These are phyloP conservation scores for Sherardia arvensis DNA, from an alignment of 257 asterid species.

Conservation along the genomic window DNA sequence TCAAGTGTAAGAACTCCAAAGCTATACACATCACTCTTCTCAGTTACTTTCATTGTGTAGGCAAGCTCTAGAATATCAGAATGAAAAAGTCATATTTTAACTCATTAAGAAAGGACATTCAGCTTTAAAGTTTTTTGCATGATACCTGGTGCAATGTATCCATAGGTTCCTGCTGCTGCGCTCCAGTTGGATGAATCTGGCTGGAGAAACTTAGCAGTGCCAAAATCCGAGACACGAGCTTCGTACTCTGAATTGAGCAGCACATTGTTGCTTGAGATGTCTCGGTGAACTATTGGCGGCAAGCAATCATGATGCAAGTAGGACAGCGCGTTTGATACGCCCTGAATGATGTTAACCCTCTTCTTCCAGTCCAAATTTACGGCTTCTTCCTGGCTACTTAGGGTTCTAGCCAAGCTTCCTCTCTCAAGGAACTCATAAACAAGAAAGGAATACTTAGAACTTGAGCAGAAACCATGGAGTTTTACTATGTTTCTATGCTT, in stretches of 20 bases:
- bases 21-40: slow-evolving; percentile 33
- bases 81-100: neutral
- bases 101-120: slow-evolving; percentile 21
- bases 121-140: neutral
- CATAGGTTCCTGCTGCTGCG: slow-evolving; percentile 26
- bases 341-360: slow-evolving; percentile 21
- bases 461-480: slow-evolving; percentile 28
- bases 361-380: slow-evolving; percentile 19
- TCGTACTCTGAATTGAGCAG: slow-evolving; percentile 22
- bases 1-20: slow-evolving; percentile 32
- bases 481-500: slow-evolving; percentile 31
- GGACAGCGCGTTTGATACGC: slow-evolving; percentile 17
- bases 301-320: slow-evolving; percentile 31
- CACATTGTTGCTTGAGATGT: slow-evolving; percentile 31
- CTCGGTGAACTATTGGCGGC: slow-evolving; percentile 38
- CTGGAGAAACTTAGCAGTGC: slow-evolving; percentile 26
- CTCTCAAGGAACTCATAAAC: slow-evolving; percentile 29
- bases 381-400: slow-evolving; percentile 14
- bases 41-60: slow-evolving; percentile 20
- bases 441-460: slow-evolving; percentile 18
- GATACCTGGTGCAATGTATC: slow-evolving; percentile 34
- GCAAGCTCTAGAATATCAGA: slow-evolving; percentile 16
- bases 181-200: slow-evolving; percentile 25
- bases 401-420: slow-evolving; percentile 17
- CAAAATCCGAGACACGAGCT: slow-evolving; percentile 35